A percentile compares a stretch with the other conserved stretches of the same genome.
These are phyloP conservation scores for Pyrenophora seminiperda DNA, from an alignment of 2,329 filamentous ascomycete genomes.

Conservation along the genomic window DNA sequence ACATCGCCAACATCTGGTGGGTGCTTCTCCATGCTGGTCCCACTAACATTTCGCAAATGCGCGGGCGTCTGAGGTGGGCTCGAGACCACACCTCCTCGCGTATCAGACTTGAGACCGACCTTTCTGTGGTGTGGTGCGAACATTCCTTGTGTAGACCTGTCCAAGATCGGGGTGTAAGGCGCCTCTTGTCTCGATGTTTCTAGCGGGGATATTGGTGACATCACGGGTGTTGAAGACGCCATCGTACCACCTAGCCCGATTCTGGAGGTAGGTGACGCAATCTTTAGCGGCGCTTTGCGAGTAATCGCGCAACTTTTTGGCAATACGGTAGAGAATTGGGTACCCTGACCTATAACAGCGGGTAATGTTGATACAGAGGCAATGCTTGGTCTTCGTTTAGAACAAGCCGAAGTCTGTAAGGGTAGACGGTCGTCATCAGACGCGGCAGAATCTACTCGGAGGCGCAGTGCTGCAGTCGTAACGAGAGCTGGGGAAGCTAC, in stretches of 20 bases:
- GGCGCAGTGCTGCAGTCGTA: conserved; percentile 1
- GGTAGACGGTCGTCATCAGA: conserved; percentile 15
- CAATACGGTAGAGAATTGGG: conserved; percentile 23
- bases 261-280: conserved; percentile 19
- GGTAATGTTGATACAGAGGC: conserved; percentile 30
- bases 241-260: conserved; percentile 41
- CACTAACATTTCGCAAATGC: conserved; percentile 33
- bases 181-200: conserved; percentile 9
- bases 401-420: conserved; percentile 10
- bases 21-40: conserved; percentile 26
- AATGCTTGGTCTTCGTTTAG: conserved; percentile 26
- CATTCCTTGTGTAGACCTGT: too few species aligned
- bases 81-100: conserved; percentile 4
- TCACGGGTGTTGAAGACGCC: conserved; percentile 32
- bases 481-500: conserved; percentile 1
- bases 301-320: conserved; percentile 34
- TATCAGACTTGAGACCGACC: conserved; percentile 4
- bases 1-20: too few species aligned
- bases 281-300: conserved; percentile 22
- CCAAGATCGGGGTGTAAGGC: too few species aligned
- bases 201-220: conserved; percentile 25
- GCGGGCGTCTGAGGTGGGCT: conserved; percentile 13
- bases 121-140: too few species aligned
- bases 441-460: conserved; percentile 22
- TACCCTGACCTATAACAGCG: conserved; percentile 38